Evolutionary conservation across 2,329 filamentous ascomycete species (phyloP), one percentile per base, ranked within the genome.

Genomic region (Botrytis pseudocinerea): DNA sequence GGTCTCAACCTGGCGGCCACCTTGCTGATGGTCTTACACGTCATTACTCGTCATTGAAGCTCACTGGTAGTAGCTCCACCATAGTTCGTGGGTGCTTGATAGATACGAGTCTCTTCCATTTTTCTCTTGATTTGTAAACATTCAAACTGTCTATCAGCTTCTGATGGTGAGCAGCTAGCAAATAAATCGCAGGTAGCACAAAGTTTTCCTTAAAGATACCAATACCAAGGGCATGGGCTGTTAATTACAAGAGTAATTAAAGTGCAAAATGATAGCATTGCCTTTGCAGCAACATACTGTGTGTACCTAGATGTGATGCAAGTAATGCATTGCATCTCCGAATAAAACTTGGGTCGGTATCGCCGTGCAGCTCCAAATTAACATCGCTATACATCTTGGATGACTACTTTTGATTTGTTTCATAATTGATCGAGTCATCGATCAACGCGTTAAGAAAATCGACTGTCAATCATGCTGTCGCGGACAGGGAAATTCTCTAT

Each of bases 181-280:
- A 69, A 25, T n/a, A 20, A 57, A 38, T 22, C 32, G 18, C n/a
- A 59, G 48, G 48, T 57, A 14, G 48, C 14, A 69, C 35, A 38
- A 32, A 42, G n/a, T n/a, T 16, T 54, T 48, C 48, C 48, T 57
- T 28, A 38, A 14, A 57, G 25, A 69, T 69, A 69, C 28, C 42
- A 48, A 48, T 57, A 59, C 51, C 48, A 69, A 57, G n/a, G 20
- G 57, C 65, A 42, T 32, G 35, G 48, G 65, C 48, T 69, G 38
- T 44, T 32, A 10, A 35, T n/a, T 22, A 38, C 38, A 57, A 28
- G 38, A 32, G 1, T 4, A 51, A 51, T 18, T 9, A n/a, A 40
- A 40, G 14, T 10, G 16, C 9, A 42, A 8, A 20, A 48, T 22
- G 20, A 38, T 42, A n/a, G 7, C 16, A 42, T 6, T 32, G 18